phyloP scores from a whole-genome alignment of 768 basidiomycete species.

The Steccherinum ochraceum region DNA sequence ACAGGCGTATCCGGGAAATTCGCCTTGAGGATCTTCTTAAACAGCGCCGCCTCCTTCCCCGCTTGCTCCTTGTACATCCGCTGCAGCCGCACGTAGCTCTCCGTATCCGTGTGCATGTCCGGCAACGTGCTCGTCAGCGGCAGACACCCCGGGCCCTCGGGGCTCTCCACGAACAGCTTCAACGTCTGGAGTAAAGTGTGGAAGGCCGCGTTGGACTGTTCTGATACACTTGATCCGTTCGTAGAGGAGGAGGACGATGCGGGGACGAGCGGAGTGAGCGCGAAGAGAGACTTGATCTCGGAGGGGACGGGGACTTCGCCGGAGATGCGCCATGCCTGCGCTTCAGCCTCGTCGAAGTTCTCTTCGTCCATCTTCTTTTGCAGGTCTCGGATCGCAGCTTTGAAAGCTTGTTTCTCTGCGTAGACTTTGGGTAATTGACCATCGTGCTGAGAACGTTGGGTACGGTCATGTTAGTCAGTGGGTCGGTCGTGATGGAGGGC shows the following conservation, averaged over 20 bases:
- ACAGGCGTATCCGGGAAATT: constrained; percentile 37
- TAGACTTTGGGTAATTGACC: constrained; percentile 48
- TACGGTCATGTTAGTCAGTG: neutral
- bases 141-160: constrained; percentile 45
- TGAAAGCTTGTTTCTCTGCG: constrained; percentile 75
- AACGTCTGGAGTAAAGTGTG: constrained; percentile 76
- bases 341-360: constrained; percentile 93
- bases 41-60: constrained; percentile 50
- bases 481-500: too few relatives aligned
- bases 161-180: constrained; percentile 49
- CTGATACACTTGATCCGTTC: neutral
- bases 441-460: constrained; percentile 45
- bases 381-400: constrained; percentile 52
- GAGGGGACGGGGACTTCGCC: constrained; percentile 57
- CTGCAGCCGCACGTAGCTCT: constrained; percentile 78
- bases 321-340: constrained; percentile 83
- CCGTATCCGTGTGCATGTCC: constrained; percentile 93
- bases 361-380: constrained; percentile 83
- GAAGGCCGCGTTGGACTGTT: constrained; percentile 41
- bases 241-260: constrained; percentile 37
- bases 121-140: constrained; percentile 86
- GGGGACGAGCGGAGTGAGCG: constrained; percentile 46
- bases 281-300: constrained; percentile 60
- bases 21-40: constrained; percentile 37
- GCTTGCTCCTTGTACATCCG: constrained; percentile 77